phyloP scores from a whole-genome alignment of 176 grass and related monocot genomes.

The Eremochloa ophiuroides region DNA sequence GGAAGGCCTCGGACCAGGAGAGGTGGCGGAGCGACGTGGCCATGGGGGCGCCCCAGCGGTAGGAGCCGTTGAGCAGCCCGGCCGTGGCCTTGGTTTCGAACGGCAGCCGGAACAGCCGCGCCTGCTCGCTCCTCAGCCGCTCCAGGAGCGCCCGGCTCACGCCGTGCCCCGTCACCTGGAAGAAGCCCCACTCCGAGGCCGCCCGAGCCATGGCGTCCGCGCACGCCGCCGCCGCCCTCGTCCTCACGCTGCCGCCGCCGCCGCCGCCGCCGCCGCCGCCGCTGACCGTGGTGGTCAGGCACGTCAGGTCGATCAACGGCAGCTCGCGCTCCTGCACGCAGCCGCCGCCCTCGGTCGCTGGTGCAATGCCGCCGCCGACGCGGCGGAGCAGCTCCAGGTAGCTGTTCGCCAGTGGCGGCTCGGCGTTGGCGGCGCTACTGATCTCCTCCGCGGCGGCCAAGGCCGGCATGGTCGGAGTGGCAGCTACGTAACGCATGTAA shows the following conservation, averaged over 20 bases:
- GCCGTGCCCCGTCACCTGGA: slow-evolving; percentile 76
- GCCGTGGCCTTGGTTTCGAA: slow-evolving; percentile 58
- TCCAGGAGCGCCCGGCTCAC: slow-evolving; percentile 39
- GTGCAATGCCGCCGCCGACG: slow-evolving; percentile 8
- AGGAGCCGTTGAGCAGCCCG: slow-evolving; percentile 63
- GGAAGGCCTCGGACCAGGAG: slow-evolving; percentile 93
- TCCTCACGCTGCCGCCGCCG: not conserved
- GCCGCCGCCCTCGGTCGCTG: not conserved
- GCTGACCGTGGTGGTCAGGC: slow-evolving; percentile 14
- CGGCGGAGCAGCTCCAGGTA: slow-evolving; percentile 47
- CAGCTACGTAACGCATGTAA: not conserved
- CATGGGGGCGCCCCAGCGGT: slow-evolving; percentile 78
- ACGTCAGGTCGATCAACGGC: slow-evolving; percentile 53
- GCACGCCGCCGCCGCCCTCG: no score
- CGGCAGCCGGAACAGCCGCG: slow-evolving; percentile 57
- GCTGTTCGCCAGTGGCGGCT: slow-evolving; percentile 57
- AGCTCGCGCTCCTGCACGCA: slow-evolving; percentile 50
- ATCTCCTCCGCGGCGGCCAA: not conserved
- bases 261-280: not conserved
- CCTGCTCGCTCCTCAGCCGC: slow-evolving; percentile 53
- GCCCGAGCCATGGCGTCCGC: slow-evolving; percentile 19
- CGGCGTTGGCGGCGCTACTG: not conserved
- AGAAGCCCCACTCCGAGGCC: slow-evolving; percentile 84
- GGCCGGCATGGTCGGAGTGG: slow-evolving; percentile 22
- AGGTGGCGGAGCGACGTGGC: slow-evolving; percentile 70